Base-by-base conservation (phyloP, 257 asterid genomes). In the Solanum ossicruentum region DNA sequence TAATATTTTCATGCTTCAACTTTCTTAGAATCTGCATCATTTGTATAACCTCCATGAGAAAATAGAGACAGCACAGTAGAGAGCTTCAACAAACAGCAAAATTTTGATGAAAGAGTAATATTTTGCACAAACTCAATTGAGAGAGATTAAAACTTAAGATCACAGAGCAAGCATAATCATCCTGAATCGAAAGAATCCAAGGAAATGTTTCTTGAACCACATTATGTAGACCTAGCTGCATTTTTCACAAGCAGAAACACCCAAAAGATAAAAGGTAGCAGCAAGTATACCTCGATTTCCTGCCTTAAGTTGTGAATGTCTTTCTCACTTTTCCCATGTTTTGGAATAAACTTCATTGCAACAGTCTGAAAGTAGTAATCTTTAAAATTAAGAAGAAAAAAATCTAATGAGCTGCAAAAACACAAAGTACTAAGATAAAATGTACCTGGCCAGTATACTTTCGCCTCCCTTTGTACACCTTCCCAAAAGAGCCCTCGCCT, bases 401-500 rank as follows among this genome's bases (percentile, higher is more conserved):
- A 23, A 57, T 21, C 32, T 83, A 65, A 45, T 23, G 32, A 81
- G 8, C 58, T 45, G 63, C 51, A 54, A 66, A 66, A 61, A 2
- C 58, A 58, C 18, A 61, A 58, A 12, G 7, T 12, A 60, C 18
- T 36, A n/a, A 65, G 7, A 54, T 20, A 61, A 75, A 67, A 47
- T 69, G 9, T 65, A 97, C 99, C 95, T 95, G 98, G 84, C 98
- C 98, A 63, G 93, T 93, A 87, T 89, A 95, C 88, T 95, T 97
- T 82, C 99, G 97, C 86, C 99, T 93, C 26, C 99, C 99, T 91
- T 95, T 97, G 89, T 93, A 97, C 61, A 97, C 99, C 87, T 95
- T 95, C 60, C 99, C 99, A 16, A 97, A 97, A 12, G 98, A 97
- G n/a, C 99, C 99, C 89, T 95, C 99, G 2, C 99, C 99, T 10